Evolutionary conservation across 208 protist genomes (phyloP).

Genomic region (Leishmania martiniquensis): DNA sequence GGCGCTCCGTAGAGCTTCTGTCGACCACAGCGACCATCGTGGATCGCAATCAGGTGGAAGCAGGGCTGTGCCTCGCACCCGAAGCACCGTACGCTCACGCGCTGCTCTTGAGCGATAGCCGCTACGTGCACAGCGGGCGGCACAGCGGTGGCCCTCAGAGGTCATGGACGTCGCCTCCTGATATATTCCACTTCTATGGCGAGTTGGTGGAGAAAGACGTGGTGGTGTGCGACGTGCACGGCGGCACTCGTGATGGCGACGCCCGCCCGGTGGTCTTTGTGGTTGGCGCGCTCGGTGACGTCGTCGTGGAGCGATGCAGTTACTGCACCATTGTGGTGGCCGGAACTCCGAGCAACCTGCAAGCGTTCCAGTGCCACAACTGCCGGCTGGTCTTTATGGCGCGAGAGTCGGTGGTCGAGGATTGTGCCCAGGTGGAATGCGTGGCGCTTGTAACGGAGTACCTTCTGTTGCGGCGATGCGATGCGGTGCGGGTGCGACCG

Average conservation of each 20-base stretch:
- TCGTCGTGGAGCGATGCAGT: conserved; percentile 66
- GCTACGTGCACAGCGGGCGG: conserved; percentile 56
- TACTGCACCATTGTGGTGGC: conserved; percentile 72
- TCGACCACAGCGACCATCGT: conserved; percentile 10
- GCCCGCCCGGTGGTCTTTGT: conserved; percentile 67
- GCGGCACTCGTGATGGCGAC: conserved; percentile 11
- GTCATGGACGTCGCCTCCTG: conserved; percentile 1
- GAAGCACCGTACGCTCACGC: conserved; percentile 75
- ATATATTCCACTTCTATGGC: conserved; percentile 42
- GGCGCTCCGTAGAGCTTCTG: conserved; percentile 4
- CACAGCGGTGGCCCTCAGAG: conserved; percentile 20
- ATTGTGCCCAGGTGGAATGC: conserved; percentile 44
- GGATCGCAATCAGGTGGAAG: conserved; percentile 17
- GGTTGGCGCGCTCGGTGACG: conserved; percentile 66
- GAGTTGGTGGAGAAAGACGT: conserved; percentile 65
- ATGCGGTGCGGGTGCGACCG: conserved; percentile 37
- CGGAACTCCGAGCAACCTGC: conserved; percentile 52
- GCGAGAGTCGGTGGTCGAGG: conserved; percentile 47
- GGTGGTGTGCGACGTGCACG: conserved; percentile 57
- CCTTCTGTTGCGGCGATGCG: conserved; percentile 30
- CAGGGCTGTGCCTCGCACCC: conserved; percentile 31
- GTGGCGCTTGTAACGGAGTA: conserved; percentile 67
- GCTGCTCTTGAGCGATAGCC: conserved; percentile 43
- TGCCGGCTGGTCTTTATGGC: conserved; percentile 56
- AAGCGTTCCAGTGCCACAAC: conserved; percentile 55